Base-by-base conservation (phyloP, 2,329 filamentous ascomycete genomes). In the Teratosphaeria nubilosa region DNA sequence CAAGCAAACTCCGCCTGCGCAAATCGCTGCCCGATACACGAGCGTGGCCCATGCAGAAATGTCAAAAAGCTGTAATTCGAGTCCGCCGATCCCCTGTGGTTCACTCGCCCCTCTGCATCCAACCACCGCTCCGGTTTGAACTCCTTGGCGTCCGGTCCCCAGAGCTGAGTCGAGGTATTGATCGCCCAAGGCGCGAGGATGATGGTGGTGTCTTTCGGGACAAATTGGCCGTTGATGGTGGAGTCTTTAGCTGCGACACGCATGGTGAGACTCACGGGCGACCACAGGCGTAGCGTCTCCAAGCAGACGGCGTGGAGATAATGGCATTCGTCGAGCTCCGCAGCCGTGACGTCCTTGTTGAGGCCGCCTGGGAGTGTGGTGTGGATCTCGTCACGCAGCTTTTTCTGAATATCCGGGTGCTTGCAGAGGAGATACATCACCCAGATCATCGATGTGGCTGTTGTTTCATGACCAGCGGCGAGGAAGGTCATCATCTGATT, bases 401-500 rank as follows among this genome's bases (percentile, higher is more conserved):
- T 73, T 0, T 63, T 65, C 61, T 83, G 81, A 1, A 76, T 66
- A 1, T 76, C 72, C 0, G 78, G 79, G 62, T 83, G 64, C 24
- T 75, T 74, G 65, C 76, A 78, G 1, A 84, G 72, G 2, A 79
- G 71, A 65, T 81, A 82, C 34, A 78, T 73, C 11, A 79, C 77
- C 80, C 80, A 83, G 34, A 76, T 77, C 58, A 82, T 70, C 20
- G 80, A 75, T 13, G 65, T 67, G 13, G 81, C 79, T 7, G 81
- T 83, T 0, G 81, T 84, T 70, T 83, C 81, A 62, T 84, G 77
- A 50, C 76, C 78, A 0, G 90, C 90, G 0, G 86, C 87, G 5
- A 95, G 81, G 76, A 95, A 94, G 0, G 89, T 95, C 88, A 95
- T 94, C 69, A 94, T 82, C 73, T 95, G 90, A 70, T 94, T 87